These are phyloP conservation scores for Trichoderma breve DNA, from an alignment of 2,329 filamentous ascomycete genomes.

Conservation along the genomic window DNA sequence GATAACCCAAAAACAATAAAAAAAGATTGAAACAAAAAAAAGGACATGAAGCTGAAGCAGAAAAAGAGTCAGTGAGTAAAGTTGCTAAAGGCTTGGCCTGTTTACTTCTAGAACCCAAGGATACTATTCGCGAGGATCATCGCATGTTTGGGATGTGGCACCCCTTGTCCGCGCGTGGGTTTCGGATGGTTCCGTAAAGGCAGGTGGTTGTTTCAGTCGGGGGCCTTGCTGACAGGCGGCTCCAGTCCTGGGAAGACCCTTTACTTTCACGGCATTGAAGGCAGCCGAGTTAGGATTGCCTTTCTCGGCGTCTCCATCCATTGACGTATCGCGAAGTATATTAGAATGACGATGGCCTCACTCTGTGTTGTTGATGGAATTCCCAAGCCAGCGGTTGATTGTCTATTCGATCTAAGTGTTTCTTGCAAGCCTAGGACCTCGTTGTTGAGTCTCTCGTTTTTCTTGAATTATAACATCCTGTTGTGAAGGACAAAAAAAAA, in stretches of 20 bases:
- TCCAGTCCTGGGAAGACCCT: neutral
- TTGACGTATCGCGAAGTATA: neutral
- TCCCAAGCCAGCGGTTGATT: neutral
- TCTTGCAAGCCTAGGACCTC: neutral
- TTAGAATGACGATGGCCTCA: slow-evolving; percentile 1
- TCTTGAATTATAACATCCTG: neutral
- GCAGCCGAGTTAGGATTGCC: neutral
- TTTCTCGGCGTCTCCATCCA: neutral
- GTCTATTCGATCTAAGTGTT: neutral
- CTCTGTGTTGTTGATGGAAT: neutral
- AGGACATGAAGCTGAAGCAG: neutral
- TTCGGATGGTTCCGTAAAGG: slow-evolving; percentile 13
- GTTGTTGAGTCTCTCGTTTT: neutral
- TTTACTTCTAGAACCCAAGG: neutral
- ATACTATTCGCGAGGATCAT: neutral
- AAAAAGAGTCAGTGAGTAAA: neutral
- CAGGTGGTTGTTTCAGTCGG: slow-evolving; percentile 16
- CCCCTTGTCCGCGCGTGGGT: slow-evolving; percentile 3
- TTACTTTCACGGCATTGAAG: neutral
- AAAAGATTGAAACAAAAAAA: neutral
- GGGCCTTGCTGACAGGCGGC: slow-evolving; percentile 1
- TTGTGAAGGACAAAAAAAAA: neutral
- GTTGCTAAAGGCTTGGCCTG: neutral
- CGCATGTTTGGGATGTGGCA: neutral
- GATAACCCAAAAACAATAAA: neutral